phyloP scores from a whole-genome alignment of 257 asterid species.

The Gentiana dahurica region DNA sequence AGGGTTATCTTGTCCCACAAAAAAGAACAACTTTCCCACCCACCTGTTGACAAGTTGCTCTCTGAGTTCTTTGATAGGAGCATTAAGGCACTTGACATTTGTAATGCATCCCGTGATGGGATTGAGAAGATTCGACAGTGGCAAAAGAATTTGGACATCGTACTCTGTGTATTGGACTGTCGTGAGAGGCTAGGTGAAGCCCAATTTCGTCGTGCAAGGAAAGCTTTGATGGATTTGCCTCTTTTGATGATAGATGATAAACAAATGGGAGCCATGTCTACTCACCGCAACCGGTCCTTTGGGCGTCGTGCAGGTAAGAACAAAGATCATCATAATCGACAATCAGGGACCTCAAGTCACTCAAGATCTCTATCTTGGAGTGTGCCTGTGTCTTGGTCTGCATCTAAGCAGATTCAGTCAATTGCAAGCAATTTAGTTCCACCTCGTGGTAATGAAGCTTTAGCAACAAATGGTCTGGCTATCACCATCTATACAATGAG shows the following conservation, averaged over 20 bases:
- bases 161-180: conserved; percentile 46
- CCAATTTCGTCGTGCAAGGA: conserved; percentile 74
- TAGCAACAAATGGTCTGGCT: conserved; percentile 58
- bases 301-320: conserved; percentile 49
- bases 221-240: conserved; percentile 68
- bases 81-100: conserved; percentile 79
- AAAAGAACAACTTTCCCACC: conserved; percentile 33
- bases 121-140: conserved; percentile 64
- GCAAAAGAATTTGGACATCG: conserved; percentile 73
- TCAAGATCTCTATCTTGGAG: conserved; percentile 93
- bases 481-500: conserved; percentile 58
- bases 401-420: conserved; percentile 82
- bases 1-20: conserved; percentile 29
- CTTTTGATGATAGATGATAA: conserved; percentile 73
- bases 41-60: conserved; percentile 46
- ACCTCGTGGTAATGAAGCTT: conserved; percentile 58
- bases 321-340: conserved; percentile 43
- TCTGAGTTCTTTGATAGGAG: conserved; percentile 63
- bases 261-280: conserved; percentile 48
- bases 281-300: conserved; percentile 66
- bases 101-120: conserved; percentile 84
- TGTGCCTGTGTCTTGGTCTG: conserved; percentile 82
- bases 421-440: conserved; percentile 52
- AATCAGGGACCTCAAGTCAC: conserved; percentile 73
- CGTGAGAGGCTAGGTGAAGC: conserved; percentile 50